These are phyloP conservation scores for Penicillium digitatum DNA, from an alignment of 2,329 filamentous ascomycete genomes.

Conservation along the genomic window DNA sequence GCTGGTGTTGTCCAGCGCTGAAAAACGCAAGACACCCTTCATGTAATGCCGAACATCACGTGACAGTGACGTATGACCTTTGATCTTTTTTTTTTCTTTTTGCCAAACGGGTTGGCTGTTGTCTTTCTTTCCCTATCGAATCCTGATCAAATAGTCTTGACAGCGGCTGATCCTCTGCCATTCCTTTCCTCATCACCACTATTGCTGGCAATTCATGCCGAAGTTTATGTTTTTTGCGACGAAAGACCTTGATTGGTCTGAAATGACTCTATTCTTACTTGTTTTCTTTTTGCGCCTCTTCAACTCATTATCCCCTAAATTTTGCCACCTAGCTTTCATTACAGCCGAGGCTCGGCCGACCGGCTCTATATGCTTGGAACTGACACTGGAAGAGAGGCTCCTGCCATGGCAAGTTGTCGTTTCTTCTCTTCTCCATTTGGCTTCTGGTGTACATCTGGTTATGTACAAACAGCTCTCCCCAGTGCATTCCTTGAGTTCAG, in stretches of 20 bases:
- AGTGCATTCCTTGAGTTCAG: neutral
- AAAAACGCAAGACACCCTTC: conserved; percentile 78
- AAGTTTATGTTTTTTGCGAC: conserved; percentile 14
- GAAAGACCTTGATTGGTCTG: conserved; percentile 23
- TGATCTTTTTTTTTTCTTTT: conserved; percentile 10
- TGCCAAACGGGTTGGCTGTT: conserved; percentile 7
- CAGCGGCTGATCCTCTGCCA: conserved; percentile 1
- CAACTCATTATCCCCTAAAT: neutral
- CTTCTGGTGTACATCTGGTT: conserved; percentile 23
- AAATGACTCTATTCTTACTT: conserved; percentile 19
- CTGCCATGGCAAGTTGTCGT: neutral
- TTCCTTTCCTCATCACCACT: conserved; percentile 12
- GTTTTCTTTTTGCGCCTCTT: neutral
- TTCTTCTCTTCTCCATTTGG: conserved; percentile 9
- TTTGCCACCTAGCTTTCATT: neutral
- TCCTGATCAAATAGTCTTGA: neutral
- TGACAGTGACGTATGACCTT: conserved; percentile 36
- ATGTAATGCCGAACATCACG: conserved; percentile 48
- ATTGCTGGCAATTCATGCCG: conserved; percentile 6
- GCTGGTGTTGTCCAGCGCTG: conserved; percentile 80
- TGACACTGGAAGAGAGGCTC: conserved; percentile 2
- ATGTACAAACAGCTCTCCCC: conserved; percentile 19
- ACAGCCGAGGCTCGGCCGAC: neutral
- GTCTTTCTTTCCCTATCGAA: conserved; percentile 3
- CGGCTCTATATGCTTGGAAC: conserved; percentile 6